Conservation (phyloP, 768 basidiomycete genomes). For the Russula lepida region DNA sequence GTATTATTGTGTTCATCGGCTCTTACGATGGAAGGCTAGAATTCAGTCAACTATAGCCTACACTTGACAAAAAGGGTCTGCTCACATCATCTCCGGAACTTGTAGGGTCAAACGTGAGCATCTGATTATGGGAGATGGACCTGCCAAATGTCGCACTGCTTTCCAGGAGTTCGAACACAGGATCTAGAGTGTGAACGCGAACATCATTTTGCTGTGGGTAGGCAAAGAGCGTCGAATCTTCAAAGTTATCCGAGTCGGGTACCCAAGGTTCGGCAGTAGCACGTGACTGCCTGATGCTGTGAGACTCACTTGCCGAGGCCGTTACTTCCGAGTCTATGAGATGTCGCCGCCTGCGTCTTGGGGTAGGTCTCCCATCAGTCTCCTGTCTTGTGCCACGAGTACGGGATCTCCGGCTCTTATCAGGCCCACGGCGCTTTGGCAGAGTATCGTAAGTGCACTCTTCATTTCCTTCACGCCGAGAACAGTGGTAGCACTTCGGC, state of each 20-base stretch:
- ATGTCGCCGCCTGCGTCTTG: conserved; percentile 22
- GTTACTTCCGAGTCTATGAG: no score
- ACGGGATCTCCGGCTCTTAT: conserved; percentile 68
- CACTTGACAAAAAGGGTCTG: neutral
- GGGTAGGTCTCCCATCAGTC: conserved; percentile 23
- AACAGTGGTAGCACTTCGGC: conserved; percentile 68
- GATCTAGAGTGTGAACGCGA: neutral
- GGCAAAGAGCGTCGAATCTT: neutral
- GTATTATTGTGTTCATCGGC: neutral
- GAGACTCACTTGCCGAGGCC: no score
- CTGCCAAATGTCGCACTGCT: neutral
- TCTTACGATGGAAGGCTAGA: neutral
- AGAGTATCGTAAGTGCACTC: conserved; percentile 60
- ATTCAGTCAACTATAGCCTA: neutral
- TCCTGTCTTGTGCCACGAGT: conserved; percentile 46
- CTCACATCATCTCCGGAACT: neutral
- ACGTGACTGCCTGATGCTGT: neutral
- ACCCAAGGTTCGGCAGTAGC: neutral
- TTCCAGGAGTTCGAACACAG: neutral
- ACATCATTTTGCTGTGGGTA: neutral
- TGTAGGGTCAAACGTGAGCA: neutral
- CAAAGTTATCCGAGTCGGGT: neutral
- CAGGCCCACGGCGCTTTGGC: conserved; percentile 75
- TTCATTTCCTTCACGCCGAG: conserved; percentile 34
- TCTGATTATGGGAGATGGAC: neutral